Conservation (phyloP, 305 asterid species). For the Fraxinus nigra region DNA sequence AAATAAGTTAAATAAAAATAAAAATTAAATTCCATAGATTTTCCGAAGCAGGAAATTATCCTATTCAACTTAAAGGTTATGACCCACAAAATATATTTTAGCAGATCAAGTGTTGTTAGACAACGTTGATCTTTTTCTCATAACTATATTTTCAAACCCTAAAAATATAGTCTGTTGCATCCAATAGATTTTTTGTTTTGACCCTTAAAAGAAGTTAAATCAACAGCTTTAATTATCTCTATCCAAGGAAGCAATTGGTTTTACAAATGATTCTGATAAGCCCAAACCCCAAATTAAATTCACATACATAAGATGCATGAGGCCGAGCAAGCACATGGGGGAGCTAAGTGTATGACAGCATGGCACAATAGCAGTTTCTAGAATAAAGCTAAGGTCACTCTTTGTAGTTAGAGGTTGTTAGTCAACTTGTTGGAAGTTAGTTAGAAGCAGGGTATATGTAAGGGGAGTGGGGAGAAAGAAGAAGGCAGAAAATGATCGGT, state of each 20-base stretch:
- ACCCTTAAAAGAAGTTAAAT: neutral
- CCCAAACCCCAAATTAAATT: neutral
- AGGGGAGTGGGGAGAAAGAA: too few species aligned
- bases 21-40: neutral
- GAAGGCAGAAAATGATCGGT: too few species aligned
- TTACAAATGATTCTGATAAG: neutral
- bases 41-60: neutral
- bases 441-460: too few species aligned
- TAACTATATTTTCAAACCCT: neutral
- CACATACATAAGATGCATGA: neutral
- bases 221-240: neutral
- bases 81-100: neutral
- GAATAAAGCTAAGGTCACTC: too few species aligned
- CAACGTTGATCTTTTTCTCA: neutral
- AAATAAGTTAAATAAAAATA: neutral
- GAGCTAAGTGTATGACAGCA: too few species aligned
- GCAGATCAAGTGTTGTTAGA: neutral
- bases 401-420: too few species aligned
- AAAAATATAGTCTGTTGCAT: neutral
- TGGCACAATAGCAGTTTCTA: too few species aligned
- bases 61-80: neutral
- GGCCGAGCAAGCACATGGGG: neutral
- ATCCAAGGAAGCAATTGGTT: slow-evolving; percentile 1
- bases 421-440: too few species aligned
- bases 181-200: neutral